These are phyloP conservation scores for Phialocephala sp. DNA, from an alignment of 2,329 filamentous ascomycete genomes.

Conservation along the genomic window DNA sequence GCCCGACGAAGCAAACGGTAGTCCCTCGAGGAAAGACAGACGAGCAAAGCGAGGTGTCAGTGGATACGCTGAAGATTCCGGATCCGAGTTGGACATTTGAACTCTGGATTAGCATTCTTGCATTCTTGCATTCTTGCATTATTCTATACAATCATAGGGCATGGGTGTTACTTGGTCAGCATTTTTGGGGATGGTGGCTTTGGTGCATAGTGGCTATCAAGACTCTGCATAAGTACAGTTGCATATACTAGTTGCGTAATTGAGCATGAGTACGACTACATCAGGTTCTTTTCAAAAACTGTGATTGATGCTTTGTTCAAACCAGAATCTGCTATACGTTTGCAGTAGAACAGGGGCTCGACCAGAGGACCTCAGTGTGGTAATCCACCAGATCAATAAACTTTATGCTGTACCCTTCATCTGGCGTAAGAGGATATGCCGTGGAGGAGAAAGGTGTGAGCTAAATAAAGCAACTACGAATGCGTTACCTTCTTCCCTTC, in stretches of 20 bases:
- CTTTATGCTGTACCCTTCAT: too few species aligned
- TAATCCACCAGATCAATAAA: too few species aligned
- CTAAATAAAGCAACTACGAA: too few species aligned
- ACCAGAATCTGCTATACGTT: not conserved
- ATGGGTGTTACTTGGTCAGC: conserved; percentile 15
- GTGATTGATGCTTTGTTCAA: not conserved
- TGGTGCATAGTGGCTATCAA: conserved; percentile 3
- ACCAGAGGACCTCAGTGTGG: too few species aligned
- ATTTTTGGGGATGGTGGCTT: conserved; percentile 12
- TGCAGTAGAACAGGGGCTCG: not conserved
- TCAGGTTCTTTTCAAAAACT: not conserved
- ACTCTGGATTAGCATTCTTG: conserved; percentile 6
- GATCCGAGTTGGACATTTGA: conserved; percentile 37
- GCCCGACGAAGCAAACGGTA: conserved; percentile 42
- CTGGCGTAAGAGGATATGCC: too few species aligned
- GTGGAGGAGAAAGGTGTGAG: too few species aligned
- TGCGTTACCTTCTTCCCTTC: too few species aligned
- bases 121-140: conserved; percentile 16
- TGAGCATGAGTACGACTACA: conserved; percentile 4
- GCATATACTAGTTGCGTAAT: conserved; percentile 14
- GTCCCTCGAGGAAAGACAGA: conserved; percentile 41
- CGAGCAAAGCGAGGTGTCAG: conserved; percentile 41
- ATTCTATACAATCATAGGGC: conserved; percentile 9
- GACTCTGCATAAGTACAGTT: not conserved
- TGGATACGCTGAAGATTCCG: conserved; percentile 44